Evolutionary conservation across 257 asterid genomes (phyloP), one percentile per base, ranked within the genome.

Genomic region (Asclepias syriaca): DNA sequence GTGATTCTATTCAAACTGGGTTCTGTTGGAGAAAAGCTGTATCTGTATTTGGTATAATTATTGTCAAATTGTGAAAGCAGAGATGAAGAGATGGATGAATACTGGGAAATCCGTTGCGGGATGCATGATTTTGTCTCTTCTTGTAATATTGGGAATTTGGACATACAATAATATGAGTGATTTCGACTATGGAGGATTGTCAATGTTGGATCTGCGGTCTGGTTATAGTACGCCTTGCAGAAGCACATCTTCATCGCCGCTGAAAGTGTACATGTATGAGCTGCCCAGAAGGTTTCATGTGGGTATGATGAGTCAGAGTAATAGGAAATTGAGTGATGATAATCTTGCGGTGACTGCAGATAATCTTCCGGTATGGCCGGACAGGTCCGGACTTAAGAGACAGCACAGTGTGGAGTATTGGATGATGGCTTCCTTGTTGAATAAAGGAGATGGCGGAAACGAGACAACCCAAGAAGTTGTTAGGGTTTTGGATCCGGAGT

Each of bases 401-500:
- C 89, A 85, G 73, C 89, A 85, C 37, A 85, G 89, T 49, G 84
- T 80, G 78, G 89, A 85, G 87, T 85, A 85, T 54, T 85, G 89
- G 89, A 67, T 85, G 85, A 74, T 85, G 85, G 87, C 85, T 32
- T 82, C 87, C 18, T 67, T 85, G 76, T 37, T 91, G 80, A 59
- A 85, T 58, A 64, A 37, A 16, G 80, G 72, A 5, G 58, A 54
- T 46, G 81, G 63, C 11, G 86, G 70, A 1, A 68, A 48, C 4
- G 78, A 50, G 22, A 37, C 72, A 76, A 71, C 59, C 21, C 75
- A 64, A 48, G 96, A 89, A 80, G 91, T 88, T 19, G 82, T 94
- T 75, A 87, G 99, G 84, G 97, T 89, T 72, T 73, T 55, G 81
- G 95, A 91, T 81, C 97, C 97, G 76, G 81, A 76, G 6, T 72